Evolutionary conservation across 805 yeast species (phyloP).

Genomic region (Teunomyces gatunensis): DNA sequence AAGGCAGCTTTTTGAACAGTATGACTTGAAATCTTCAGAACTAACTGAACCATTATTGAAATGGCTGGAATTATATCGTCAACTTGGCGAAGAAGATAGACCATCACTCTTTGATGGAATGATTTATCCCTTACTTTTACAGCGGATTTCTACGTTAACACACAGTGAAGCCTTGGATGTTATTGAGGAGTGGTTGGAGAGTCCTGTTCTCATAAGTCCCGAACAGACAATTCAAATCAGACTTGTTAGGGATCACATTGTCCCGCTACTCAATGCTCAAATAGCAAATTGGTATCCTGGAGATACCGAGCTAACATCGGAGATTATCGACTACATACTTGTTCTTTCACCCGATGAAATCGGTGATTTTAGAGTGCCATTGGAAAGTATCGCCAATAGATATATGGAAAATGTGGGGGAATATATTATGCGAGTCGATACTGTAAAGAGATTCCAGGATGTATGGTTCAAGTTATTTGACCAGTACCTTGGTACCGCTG

Average conservation of each 20-base stretch:
- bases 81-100: constrained; percentile 1
- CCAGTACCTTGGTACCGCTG: constrained; percentile 9
- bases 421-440: background rate
- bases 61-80: constrained; percentile 16
- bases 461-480: constrained; percentile 16
- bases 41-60: constrained; percentile 8
- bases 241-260: constrained; percentile 15
- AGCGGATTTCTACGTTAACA: background rate
- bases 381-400: constrained; percentile 8
- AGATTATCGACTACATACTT: constrained; percentile 20
- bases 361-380: constrained; percentile 5
- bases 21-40: constrained; percentile 6
- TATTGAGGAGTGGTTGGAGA: constrained; percentile 14
- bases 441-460: constrained; percentile 1
- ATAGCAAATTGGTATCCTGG: constrained; percentile 18
- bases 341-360: constrained; percentile 10
- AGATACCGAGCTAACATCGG: constrained; percentile 10
- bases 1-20: constrained; percentile 8
- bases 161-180: constrained; percentile 9
- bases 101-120: constrained; percentile 19
- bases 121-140: constrained; percentile 9
- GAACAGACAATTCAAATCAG: constrained; percentile 11
- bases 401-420: constrained; percentile 10
- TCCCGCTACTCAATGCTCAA: constrained; percentile 14
- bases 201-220: constrained; percentile 14